Percentiles rank a stretch among this genome's conserved stretches.
phyloP scores from a whole-genome alignment of 371 early-diverging fungal genomes.

The Mortierella sp. region DNA sequence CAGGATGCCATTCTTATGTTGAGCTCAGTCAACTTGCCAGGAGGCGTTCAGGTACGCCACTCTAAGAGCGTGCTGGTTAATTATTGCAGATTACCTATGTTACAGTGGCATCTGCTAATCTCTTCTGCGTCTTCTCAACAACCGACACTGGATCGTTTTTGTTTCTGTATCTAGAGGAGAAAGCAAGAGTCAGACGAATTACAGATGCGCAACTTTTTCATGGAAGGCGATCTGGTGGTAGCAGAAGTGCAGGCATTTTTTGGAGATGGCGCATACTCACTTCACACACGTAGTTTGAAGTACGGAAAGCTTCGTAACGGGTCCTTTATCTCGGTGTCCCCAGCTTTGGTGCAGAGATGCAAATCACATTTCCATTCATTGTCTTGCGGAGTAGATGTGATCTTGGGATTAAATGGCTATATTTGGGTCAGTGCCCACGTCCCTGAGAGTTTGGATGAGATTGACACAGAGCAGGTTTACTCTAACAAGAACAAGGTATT shows the following conservation, averaged over 20 bases:
- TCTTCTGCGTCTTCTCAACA: not conserved
- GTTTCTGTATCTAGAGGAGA: conserved; percentile 73
- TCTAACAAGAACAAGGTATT: conserved; percentile 84
- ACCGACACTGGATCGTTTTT: not conserved
- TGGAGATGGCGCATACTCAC: conserved; percentile 87
- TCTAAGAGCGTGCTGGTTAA: not conserved
- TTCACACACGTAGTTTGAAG: conserved; percentile 97
- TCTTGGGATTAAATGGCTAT: conserved; percentile 97
- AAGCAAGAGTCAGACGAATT: conserved; percentile 99
- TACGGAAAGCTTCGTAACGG: conserved; percentile 98
- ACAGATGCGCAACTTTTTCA: conserved; percentile 97
- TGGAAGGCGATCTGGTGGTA: conserved; percentile 96
- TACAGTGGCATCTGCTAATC: not conserved
- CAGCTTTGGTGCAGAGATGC: conserved; percentile 89
- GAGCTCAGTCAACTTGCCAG: conserved; percentile 97
- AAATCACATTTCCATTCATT: conserved; percentile 93
- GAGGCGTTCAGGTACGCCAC: conserved; percentile 88
- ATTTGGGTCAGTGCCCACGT: conserved; percentile 94
- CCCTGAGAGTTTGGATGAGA: conserved; percentile 61
- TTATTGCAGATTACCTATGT: too few relatives aligned
- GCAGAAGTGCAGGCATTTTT: conserved; percentile 97
- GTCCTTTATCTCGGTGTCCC: conserved; percentile 86
- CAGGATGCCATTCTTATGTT: conserved; percentile 93
- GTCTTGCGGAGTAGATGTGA: conserved; percentile 90
- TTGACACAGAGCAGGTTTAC: conserved; percentile 75